Evolutionary conservation across 305 asterid genomes (phyloP).

Genomic region (Lippia alba): DNA sequence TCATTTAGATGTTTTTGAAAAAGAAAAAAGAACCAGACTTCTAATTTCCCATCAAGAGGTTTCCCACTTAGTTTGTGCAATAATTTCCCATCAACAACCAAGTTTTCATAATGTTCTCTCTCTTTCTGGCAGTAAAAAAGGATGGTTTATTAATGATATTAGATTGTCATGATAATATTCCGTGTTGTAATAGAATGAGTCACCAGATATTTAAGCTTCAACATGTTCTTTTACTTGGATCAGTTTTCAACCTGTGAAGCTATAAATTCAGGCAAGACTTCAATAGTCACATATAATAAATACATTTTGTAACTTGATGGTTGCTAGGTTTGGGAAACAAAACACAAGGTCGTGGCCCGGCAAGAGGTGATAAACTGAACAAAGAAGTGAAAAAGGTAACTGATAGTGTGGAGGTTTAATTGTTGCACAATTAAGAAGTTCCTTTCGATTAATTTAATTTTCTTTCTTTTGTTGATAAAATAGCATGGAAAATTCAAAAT

Average conservation of each 20-base stretch:
- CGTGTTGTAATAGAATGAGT: neutral
- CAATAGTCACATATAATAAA: too few species aligned
- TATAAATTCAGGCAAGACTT: too few species aligned
- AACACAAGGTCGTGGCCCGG: too few species aligned
- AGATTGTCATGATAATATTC: neutral
- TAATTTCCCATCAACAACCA: conserved; percentile 53
- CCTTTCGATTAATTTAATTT: too few species aligned
- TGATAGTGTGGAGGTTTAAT: too few species aligned
- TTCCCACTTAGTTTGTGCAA: conserved; percentile 48
- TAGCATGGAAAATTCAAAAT: too few species aligned
- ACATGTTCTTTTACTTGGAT: neutral
- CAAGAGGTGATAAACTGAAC: too few species aligned
- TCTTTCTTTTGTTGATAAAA: too few species aligned
- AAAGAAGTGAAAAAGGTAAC: too few species aligned
- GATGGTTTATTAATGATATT: neutral
- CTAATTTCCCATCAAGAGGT: conserved; percentile 38
- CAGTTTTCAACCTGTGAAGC: neutral
- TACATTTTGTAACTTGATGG: too few species aligned
- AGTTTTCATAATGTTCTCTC: conserved; percentile 61
- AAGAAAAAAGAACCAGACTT: neutral
- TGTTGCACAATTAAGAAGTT: too few species aligned
- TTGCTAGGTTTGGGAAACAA: too few species aligned
- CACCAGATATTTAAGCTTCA: neutral
- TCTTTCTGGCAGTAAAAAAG: conserved; percentile 57
- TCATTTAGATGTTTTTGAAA: neutral